Percentiles rank a stretch among this genome's conserved stretches.
These are phyloP conservation scores for Xylaria sp. DNA, from an alignment of 2,329 filamentous ascomycete species.

Conservation along the genomic window DNA sequence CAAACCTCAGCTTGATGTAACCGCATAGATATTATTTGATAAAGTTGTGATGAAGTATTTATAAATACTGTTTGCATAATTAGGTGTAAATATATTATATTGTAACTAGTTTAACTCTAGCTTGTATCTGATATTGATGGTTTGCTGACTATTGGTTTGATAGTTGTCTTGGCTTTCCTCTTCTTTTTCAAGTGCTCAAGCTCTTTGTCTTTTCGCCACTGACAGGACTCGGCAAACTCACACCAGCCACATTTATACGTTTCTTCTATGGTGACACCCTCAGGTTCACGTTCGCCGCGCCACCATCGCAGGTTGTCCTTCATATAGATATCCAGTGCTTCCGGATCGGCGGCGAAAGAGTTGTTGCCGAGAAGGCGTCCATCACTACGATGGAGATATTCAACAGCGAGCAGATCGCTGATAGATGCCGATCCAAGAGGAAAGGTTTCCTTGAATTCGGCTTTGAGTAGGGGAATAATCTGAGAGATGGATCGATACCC, in stretches of 20 bases:
- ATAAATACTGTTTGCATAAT: neutral
- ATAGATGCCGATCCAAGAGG: conserved; percentile 61
- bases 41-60: neutral
- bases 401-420: conserved; percentile 63
- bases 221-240: conserved; percentile 82
- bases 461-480: conserved; percentile 58
- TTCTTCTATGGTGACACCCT: conserved; percentile 83
- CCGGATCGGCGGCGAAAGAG: conserved; percentile 74
- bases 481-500: conserved; percentile 62
- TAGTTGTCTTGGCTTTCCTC: conserved; percentile 20
- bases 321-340: conserved; percentile 73
- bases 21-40: neutral
- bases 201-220: conserved; percentile 79
- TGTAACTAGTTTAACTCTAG: neutral
- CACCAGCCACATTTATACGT: conserved; percentile 89
- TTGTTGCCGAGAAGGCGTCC: conserved; percentile 66
- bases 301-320: conserved; percentile 84
- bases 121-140: conserved; percentile 7
- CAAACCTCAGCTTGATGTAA: neutral
- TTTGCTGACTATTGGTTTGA: no score
- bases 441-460: conserved; percentile 64
- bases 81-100: conserved; percentile 11
- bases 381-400: conserved; percentile 64
- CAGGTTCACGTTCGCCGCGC: conserved; percentile 77
- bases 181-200: conserved; percentile 58